Base-by-base conservation (phyloP, 805 yeast species). In the Ogataea dorogensis region DNA sequence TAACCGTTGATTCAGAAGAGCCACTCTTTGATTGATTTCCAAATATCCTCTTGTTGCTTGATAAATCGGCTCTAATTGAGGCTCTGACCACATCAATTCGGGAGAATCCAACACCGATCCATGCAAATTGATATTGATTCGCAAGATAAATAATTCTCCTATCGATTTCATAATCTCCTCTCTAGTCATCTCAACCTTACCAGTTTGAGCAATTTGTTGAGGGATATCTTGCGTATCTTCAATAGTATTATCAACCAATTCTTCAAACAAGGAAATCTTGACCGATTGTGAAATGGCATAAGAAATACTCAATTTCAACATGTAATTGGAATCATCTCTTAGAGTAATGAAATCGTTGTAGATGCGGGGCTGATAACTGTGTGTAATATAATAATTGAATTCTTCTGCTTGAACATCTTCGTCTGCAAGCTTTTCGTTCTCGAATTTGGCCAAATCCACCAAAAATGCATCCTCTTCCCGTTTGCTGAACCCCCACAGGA, bases 11-110 rank as follows among this genome's bases (percentile, higher is more conserved):
- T 93, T 93, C 36, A 93, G 66, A 38, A 93, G 66, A 17, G 88
- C 81, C 0, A 91, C 98, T 31, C 98, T 68, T 63, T 91, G 98
- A 56, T 89, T 89, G 50, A 93, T 93, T 55, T 93, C 98, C 44
- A 93, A 63, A 60, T 91, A 91, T 1, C 97, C 96, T 58, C 98
- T 77, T 2, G 95, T 88, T 0, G 98, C 97, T 60, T 89, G 97
- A 63, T 93, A 93, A 35, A 91, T 88, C 1, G 98, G 98, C 58
- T 93, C 98, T 43, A 93, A 68, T 54, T 89, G 96, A 2, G 98
- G 98, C 59, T 93, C 98, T 0, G 97, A 79, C 98, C 98, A 93
- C 96, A 93, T 88, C 40, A 93, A 75, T 60, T 93, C 98, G 1
- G 98, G 98, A 2, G 96, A 86, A 59, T 93, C 98, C 43, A 93